These are phyloP conservation scores for Phaeosphaeria sp. DNA, from an alignment of 2,329 filamentous ascomycete genomes.

Conservation along the genomic window DNA sequence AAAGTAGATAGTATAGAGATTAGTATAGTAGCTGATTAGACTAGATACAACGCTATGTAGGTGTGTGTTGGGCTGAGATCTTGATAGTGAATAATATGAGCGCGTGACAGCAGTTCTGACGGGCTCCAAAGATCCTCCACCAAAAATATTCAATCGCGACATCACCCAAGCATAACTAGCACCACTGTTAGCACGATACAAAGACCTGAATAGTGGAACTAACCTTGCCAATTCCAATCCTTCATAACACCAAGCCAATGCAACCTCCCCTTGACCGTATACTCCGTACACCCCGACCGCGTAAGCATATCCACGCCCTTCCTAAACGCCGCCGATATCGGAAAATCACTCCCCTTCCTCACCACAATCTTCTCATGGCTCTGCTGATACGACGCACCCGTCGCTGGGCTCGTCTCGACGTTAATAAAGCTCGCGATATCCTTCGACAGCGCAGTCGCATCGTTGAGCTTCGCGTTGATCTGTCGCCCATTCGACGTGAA, in stretches of 20 bases:
- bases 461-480: conserved; percentile 3
- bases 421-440: conserved; percentile 14
- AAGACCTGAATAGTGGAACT: conserved; percentile 30
- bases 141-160: background rate
- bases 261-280: conserved; percentile 67
- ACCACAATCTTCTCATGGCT: conserved; percentile 1
- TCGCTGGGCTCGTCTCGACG: conserved; percentile 12
- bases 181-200: background rate
- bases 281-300: conserved; percentile 62
- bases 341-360: conserved; percentile 23
- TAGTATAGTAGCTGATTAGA: too few species aligned
- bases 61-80: too few species aligned
- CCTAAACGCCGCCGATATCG: conserved; percentile 45
- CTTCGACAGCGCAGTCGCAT: conserved; percentile 6
- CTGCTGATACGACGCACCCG: background rate
- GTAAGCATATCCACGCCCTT: conserved; percentile 36
- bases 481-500: conserved; percentile 8
- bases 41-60: too few species aligned
- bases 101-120: too few species aligned
- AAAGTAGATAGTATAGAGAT: too few species aligned
- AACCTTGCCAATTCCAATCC: conserved; percentile 74
- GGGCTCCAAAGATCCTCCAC: too few species aligned
- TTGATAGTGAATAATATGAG: too few species aligned
- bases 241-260: conserved; percentile 76
- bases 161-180: conserved; percentile 8